A percentile compares a stretch with the other conserved stretches of the same genome.
phyloP scores from a whole-genome alignment of 352 stramenopile genomes.

The Phytophthora pistaciae region DNA sequence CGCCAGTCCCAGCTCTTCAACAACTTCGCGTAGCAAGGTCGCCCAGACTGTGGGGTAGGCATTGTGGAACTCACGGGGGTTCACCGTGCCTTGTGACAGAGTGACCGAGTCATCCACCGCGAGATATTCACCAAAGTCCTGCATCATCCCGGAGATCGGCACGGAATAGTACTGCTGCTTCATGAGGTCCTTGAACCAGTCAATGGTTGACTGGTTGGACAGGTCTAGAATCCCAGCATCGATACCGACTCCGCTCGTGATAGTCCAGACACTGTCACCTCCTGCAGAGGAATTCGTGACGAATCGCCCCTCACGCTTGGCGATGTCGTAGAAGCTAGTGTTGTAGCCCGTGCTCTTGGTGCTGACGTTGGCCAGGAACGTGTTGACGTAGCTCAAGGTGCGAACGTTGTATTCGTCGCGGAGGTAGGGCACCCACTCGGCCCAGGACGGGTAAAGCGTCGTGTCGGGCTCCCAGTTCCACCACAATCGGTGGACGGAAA shows the following conservation, averaged over 20 bases:
- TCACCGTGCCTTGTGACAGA: constrained; percentile 22
- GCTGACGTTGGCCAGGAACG: constrained; percentile 33
- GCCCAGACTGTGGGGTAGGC: constrained; percentile 36
- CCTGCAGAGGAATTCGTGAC: constrained; percentile 24
- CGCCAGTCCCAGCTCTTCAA: constrained; percentile 29
- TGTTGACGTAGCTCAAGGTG: constrained; percentile 42
- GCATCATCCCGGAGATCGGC: constrained; percentile 41
- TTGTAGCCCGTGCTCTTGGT: constrained; percentile 37
- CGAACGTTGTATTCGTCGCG: constrained; percentile 20
- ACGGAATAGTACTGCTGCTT: constrained; percentile 38
- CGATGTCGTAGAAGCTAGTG: constrained; percentile 35
- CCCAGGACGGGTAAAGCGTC: constrained; percentile 34
- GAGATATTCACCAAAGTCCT: constrained; percentile 38
- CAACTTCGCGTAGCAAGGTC: constrained; percentile 26
- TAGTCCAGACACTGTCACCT: constrained; percentile 30
- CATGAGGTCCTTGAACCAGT: constrained; percentile 35
- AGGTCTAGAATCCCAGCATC: constrained; percentile 32
- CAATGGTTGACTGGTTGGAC: constrained; percentile 33
- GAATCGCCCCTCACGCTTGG: constrained; percentile 25
- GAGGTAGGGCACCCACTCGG: constrained; percentile 31
- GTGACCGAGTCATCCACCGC: constrained; percentile 31
- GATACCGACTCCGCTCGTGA: constrained; percentile 34
- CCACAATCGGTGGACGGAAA: constrained; percentile 29
- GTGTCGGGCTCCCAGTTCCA: constrained; percentile 39
- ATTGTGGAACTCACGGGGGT: constrained; percentile 33